phyloP scores from a whole-genome alignment of 305 asterid genomes.

The Fraxinus nigra region DNA sequence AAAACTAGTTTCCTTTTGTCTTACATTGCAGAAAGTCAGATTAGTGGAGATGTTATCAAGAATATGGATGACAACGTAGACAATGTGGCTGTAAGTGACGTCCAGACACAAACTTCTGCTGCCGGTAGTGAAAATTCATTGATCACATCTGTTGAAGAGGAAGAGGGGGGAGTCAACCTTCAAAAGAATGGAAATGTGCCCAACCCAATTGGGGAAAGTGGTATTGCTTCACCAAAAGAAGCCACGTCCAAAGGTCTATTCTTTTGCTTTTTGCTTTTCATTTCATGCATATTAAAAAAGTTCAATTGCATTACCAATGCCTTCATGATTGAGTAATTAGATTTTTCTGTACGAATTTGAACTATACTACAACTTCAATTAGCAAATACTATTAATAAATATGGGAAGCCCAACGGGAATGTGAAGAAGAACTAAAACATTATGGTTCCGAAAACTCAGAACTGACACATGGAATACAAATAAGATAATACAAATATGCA shows the following conservation, averaged over 20 bases:
- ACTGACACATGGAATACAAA: not conserved
- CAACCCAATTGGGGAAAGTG: slow-evolving; percentile 37
- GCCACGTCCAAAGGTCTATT: slow-evolving; percentile 44
- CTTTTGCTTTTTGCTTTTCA: slow-evolving; percentile 4
- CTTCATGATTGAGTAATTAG: not conserved
- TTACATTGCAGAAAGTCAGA: slow-evolving; percentile 42
- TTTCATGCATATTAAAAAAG: slow-evolving; percentile 7
- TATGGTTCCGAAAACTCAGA: not conserved
- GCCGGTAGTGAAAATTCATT: slow-evolving; percentile 20
- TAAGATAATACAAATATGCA: not conserved
- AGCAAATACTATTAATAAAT: not conserved
- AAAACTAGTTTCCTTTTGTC: slow-evolving; percentile 3
- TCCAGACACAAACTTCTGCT: slow-evolving; percentile 33
- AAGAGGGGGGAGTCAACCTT: slow-evolving; percentile 3
- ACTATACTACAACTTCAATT: not conserved
- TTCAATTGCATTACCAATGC: not conserved
- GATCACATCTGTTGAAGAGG: slow-evolving; percentile 14
- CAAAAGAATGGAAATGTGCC: slow-evolving; percentile 35
- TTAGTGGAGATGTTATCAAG: slow-evolving; percentile 27
- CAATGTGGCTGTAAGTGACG: slow-evolving; percentile 24
- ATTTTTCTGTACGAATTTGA: slow-evolving; percentile 9
- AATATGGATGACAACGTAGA: slow-evolving; percentile 17
- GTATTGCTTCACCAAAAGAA: slow-evolving; percentile 35
- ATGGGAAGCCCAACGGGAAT: not conserved
- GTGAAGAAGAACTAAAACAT: not conserved